Conservation (phyloP, 2,329 filamentous ascomycete genomes). For the Epichloe typhina region DNA sequence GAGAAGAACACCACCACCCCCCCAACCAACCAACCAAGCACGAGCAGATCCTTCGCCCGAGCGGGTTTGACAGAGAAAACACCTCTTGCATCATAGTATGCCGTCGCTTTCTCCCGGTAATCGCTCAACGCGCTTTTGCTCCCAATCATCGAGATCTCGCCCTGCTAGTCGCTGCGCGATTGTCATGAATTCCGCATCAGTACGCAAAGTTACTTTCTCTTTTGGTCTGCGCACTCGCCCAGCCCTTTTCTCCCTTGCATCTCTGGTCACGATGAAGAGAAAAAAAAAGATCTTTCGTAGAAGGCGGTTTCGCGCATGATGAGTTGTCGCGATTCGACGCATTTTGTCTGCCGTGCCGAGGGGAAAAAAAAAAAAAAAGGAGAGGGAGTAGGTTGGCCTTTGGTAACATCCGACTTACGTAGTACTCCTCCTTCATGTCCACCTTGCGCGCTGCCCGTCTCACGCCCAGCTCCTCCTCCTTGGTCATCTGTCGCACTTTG, state of each 20-base stretch:
- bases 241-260: background rate
- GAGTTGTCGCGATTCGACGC: background rate
- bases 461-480: slow-evolving; percentile 76
- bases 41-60: background rate
- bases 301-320: background rate
- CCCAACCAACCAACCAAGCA: background rate
- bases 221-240: background rate
- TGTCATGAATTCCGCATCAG: background rate
- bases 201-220: background rate
- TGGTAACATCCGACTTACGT: slow-evolving; percentile 41
- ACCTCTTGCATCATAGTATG: slow-evolving; percentile 35
- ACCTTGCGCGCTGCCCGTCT: slow-evolving; percentile 58
- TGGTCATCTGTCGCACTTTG: slow-evolving; percentile 71
- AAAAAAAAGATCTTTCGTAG: background rate
- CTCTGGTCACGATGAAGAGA: background rate
- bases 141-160: slow-evolving; percentile 91
- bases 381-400: too few species aligned
- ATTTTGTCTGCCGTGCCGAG: background rate
- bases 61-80: background rate
- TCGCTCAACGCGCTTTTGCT: slow-evolving; percentile 86
- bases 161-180: slow-evolving; percentile 35
- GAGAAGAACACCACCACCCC: background rate
- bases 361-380: background rate
- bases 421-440: slow-evolving; percentile 77
- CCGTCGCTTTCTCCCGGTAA: slow-evolving; percentile 85